Base-by-base conservation (phyloP, 140 eudicot species). In the Erigeron philadelphicus region DNA sequence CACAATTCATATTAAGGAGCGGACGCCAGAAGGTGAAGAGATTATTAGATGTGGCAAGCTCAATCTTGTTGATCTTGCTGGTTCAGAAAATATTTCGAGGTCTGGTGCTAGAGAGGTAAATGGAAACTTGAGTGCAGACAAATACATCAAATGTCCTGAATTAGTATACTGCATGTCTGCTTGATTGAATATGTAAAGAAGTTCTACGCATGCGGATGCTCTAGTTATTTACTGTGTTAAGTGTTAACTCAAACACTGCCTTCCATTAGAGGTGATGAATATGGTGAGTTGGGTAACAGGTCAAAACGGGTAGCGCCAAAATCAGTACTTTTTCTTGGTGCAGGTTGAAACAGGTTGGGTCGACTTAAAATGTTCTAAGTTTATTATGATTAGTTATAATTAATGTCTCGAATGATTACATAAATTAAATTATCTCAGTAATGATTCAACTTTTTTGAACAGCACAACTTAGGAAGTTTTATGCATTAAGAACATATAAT, bases 101-200 rank as follows among this genome's bases (percentile, higher is more conserved):
- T 90, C 97, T 74, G 97, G 97, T 58, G 97, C 97, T 25, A 88
- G 84, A 81, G 97, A 90, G 90, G 97, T 90, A 78, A 54, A 54
- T 54, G 11, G 18, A n/a, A 54, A 10, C 16, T 12, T 13, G 12
- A 13, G 12, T 50, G n/a, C 57, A 50, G 8, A 50, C 15, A 7
- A 17, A 50, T n/a, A 50, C 19, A 12, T 50, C 57, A 5, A 4
- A 13, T 50, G 19, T 50, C 17, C 16, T 10, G 63, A 15, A 68
- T 7, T 43, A 17, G 41, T 38, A 62, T 50, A 50, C n/a, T 13
- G 56, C 41, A 49, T 8, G 68, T 42, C 56, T 12, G 56, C 19
- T 8, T 8, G 6, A 0, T 9, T 55, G 61, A 10, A 13, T 55
- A 17, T n/a, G 61, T 55, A 55, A n/a, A 18, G 15, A 50, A 50